Conservation (phyloP, 768 basidiomycete species). For the Leccinum olivaceopallidum region DNA sequence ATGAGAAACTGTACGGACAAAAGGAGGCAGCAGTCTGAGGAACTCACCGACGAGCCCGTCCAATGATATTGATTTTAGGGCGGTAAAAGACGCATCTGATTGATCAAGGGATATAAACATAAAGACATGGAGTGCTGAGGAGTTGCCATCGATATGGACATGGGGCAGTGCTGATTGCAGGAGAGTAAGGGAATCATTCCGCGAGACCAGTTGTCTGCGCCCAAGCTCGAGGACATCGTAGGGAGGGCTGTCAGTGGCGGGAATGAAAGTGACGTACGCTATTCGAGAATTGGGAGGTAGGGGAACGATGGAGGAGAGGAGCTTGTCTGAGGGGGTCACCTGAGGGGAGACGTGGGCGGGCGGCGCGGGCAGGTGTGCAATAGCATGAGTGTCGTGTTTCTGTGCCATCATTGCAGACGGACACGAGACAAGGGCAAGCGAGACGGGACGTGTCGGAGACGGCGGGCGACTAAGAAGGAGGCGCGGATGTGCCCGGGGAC, state of each 20-base stretch:
- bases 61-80: conserved; percentile 42
- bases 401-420: conserved; percentile 26
- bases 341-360: conserved; percentile 23
- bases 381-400: conserved; percentile 24
- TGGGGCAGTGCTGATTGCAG: conserved; percentile 52
- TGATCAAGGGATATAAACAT: conserved; percentile 41
- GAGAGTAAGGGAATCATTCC: conserved; percentile 40
- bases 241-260: conserved; percentile 26
- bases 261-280: conserved; percentile 45
- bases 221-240: conserved; percentile 55
- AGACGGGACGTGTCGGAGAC: conserved; percentile 6
- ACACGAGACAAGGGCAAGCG: conserved; percentile 1
- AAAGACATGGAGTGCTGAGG: conserved; percentile 61
- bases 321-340: conserved; percentile 38
- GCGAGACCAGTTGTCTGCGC: conserved; percentile 47
- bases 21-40: background rate
- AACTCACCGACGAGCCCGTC: conserved; percentile 55
- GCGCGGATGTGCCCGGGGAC: background rate
- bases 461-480: background rate
- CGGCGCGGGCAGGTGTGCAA: conserved; percentile 14
- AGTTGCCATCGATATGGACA: conserved; percentile 45
- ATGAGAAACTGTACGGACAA: conserved; percentile 16
- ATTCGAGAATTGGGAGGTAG: conserved; percentile 46
- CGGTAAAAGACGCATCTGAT: conserved; percentile 30
- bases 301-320: conserved; percentile 49